Percentiles rank a stretch among this genome's conserved stretches.
These are phyloP conservation scores for Candida hispaniensis DNA, from an alignment of 805 yeast genomes.

Conservation along the genomic window DNA sequence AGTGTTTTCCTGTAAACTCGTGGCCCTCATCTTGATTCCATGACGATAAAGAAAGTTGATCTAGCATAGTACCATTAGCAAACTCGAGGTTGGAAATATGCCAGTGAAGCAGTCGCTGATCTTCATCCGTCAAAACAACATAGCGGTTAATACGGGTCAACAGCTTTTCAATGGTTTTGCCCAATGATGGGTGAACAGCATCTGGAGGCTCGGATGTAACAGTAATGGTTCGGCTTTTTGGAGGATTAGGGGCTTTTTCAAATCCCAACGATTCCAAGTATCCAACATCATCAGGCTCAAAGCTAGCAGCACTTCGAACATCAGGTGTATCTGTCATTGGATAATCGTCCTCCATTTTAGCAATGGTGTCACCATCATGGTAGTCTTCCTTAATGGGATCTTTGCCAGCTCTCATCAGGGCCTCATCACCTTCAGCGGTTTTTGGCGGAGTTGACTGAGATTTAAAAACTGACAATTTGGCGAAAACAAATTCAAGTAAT, in stretches of 20 bases:
- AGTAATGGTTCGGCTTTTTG: constrained; percentile 19
- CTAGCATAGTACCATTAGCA: constrained; percentile 28
- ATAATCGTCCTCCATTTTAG: constrained; percentile 30
- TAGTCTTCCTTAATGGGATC: constrained; percentile 30
- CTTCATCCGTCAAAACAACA: constrained; percentile 29
- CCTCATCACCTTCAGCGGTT: constrained; percentile 31
- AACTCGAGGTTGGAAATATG: constrained; percentile 34
- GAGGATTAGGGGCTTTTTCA: constrained; percentile 14
- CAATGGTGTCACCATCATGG: constrained; percentile 29
- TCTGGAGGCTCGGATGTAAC: constrained; percentile 30
- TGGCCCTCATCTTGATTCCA: constrained; percentile 36
- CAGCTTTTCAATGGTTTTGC: constrained; percentile 30
- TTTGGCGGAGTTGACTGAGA: constrained; percentile 28
- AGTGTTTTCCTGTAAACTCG: constrained; percentile 33
- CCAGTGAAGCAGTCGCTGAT: constrained; percentile 32
- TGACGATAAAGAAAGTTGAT: constrained; percentile 29
- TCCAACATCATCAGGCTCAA: constrained; percentile 24
- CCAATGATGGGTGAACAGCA: constrained; percentile 29
- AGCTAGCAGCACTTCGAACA: constrained; percentile 22
- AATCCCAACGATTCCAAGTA: constrained; percentile 27
- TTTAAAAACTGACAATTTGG: constrained; percentile 29
- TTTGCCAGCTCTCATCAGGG: constrained; percentile 30
- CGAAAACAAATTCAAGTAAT: constrained; percentile 31
- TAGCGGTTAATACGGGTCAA: constrained; percentile 27
- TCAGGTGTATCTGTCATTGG: constrained; percentile 22